Base-by-base conservation (phyloP, 2,329 filamentous ascomycete species). In the Aspergillus fumigatus region DNA sequence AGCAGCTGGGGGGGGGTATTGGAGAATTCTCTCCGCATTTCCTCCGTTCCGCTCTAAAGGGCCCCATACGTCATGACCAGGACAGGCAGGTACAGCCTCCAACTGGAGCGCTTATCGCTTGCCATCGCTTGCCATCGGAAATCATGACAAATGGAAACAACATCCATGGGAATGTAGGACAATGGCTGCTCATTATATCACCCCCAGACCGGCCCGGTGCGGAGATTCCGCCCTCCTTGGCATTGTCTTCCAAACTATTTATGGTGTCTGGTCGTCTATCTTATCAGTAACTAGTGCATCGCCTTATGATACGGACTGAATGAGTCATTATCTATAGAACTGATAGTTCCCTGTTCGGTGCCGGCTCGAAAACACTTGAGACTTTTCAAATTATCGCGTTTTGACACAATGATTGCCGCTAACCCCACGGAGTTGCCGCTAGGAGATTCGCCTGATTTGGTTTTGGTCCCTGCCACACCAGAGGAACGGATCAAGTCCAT, bases 381-480 rank as follows among this genome's bases (percentile, higher is more conserved):
- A 11, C 9, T 29, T 29, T 11, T 29, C 27, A 11, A 29, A 11
- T 29, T 5, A 51, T 54, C 51, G 17, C 53, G 21, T n/a, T 26
- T 32, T 35, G 47, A 53, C 54, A 67, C 49, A 40, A 75, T 75
- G 73, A 74, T 73, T 63, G 70, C 73, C 48, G 63, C 71, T 57
- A 66, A 59, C 23, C 40, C 53, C 14, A 47, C 62, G 8, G 55
- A 62, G 23, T 74, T 84, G 23, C 83, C 82, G 11, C 62, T 70
- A 50, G 74, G 77, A 47, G 72, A 79, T 58, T 82, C 82, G 2
- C 73, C 81, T 1, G 73, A 80, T 35, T 71, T 87, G 26, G 71
- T 73, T 47, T 75, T 87, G 29, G 80, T 80, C 25, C 77, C 80
- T 27, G 82, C 83, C 2, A 85, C 82, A 1, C 72, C 75, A 19